These are phyloP conservation scores for Cystobasidium ongulense DNA, from an alignment of 768 basidiomycete species.

Conservation along the genomic window DNA sequence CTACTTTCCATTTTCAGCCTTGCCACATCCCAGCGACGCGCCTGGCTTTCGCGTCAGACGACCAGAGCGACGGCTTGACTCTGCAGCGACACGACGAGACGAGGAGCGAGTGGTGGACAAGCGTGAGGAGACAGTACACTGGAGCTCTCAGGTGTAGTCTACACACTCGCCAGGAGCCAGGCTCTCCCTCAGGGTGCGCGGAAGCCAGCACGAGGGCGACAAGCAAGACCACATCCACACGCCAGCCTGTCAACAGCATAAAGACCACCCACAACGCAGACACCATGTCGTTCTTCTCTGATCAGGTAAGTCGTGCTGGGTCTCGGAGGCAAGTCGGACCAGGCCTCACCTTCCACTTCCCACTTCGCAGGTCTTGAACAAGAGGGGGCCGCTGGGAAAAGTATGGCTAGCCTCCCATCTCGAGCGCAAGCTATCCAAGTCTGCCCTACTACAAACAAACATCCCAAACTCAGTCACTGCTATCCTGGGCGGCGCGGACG, in stretches of 20 bases:
- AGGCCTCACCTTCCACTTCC: neutral
- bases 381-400: conserved; percentile 85
- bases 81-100: neutral
- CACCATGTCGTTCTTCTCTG: conserved; percentile 25
- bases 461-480: conserved; percentile 93
- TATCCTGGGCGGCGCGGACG: conserved; percentile 69
- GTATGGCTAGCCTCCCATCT: conserved; percentile 99
- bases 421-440: conserved; percentile 94
- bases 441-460: conserved; percentile 85
- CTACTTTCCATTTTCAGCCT: too few relatives aligned
- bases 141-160: neutral
- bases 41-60: neutral
- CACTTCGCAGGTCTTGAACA: conserved; percentile 13
- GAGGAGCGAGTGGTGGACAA: neutral
- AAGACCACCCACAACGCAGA: neutral
- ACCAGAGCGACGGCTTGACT: neutral
- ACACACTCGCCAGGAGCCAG: neutral
- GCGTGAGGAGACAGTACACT: neutral
- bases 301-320: neutral
- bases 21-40: neutral
- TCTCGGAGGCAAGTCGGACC: neutral
- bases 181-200: neutral
- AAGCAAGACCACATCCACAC: neutral
- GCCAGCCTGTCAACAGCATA: neutral
- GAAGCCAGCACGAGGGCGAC: too few relatives aligned